These are phyloP conservation scores for Suillus cothurnatus DNA, from an alignment of 768 basidiomycete genomes.

Conservation along the genomic window DNA sequence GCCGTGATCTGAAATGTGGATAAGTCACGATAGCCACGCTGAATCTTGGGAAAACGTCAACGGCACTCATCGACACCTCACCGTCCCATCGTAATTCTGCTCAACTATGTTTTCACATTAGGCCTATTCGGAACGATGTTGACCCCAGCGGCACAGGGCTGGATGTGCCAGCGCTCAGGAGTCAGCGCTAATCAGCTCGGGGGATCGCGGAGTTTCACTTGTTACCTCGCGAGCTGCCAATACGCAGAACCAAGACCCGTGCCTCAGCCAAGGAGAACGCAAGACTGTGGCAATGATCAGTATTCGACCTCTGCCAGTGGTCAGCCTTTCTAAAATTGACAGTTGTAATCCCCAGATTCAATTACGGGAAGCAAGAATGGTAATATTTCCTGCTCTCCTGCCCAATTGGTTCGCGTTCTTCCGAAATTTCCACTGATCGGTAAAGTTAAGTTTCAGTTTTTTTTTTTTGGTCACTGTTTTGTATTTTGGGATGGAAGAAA, in stretches of 20 bases:
- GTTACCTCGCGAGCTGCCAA: not conserved
- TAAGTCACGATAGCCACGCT: not conserved
- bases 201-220: not conserved
- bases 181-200: not conserved
- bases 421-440: not conserved
- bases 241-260: not conserved
- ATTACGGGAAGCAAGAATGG: not conserved
- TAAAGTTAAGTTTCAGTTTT: constrained; percentile 3
- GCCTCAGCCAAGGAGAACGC: not conserved
- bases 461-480: not conserved
- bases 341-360: not conserved
- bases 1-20: not conserved
- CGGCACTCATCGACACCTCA: not conserved
- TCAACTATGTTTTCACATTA: not conserved
- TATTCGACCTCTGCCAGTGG: not conserved
- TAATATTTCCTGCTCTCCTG: not conserved
- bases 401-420: not conserved
- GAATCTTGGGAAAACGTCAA: not conserved
- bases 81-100: not conserved
- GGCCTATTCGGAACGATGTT: not conserved
- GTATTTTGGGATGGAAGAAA: not conserved
- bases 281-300: not conserved
- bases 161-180: not conserved
- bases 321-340: not conserved
- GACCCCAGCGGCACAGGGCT: not conserved